Base-by-base conservation (phyloP, 139 green algal species). In the Chlorella sp. region DNA sequence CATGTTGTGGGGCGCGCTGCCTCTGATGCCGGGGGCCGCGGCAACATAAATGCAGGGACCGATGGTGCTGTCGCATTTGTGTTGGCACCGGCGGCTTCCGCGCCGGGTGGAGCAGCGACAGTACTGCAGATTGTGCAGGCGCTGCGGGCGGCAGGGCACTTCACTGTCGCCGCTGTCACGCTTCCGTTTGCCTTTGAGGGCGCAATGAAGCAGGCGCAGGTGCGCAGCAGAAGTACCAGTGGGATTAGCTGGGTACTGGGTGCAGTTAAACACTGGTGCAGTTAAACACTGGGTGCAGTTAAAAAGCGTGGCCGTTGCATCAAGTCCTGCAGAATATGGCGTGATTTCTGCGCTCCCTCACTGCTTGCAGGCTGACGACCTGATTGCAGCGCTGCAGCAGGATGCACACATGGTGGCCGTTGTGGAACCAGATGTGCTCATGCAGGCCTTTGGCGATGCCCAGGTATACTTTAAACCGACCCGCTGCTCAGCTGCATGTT, bases 131-230 rank as follows among this genome's bases (percentile, higher is more conserved):
- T 97, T 39, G 93, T 96, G 16, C 84, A 90, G 22, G 87, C 94
- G 82, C 91, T 97, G 79, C 93, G 94, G 22, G 93, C 92, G 3
- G 91, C 92, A 14, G 96, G 96, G 57, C 94, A 94, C 92, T 97
- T 98, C 86, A 97, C 97, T 9, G 94, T 93, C 0, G 95, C 92
- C 1, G 95, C 94, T 0, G 86, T 98, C 34, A 96, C 96, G 16
- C 82, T 86, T 75, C 96, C 96, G 0, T 98, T 98, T 93, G 91
- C 76, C 12, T 98, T 98, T 90, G 96, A 97, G 86, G 96, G 96
- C 3, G 48, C 42, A 0, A 91, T 92, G 48, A 95, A 95, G 92
- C 81, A 94, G 81, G 94, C 97, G 84, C 88, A 89, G 84, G 68
- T 83, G 48, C 48, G 48, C 48, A 57, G 48, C 7, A 57, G 48